Conservation (phyloP, 345 rosid genomes). For the Lumnitzera littorea region DNA sequence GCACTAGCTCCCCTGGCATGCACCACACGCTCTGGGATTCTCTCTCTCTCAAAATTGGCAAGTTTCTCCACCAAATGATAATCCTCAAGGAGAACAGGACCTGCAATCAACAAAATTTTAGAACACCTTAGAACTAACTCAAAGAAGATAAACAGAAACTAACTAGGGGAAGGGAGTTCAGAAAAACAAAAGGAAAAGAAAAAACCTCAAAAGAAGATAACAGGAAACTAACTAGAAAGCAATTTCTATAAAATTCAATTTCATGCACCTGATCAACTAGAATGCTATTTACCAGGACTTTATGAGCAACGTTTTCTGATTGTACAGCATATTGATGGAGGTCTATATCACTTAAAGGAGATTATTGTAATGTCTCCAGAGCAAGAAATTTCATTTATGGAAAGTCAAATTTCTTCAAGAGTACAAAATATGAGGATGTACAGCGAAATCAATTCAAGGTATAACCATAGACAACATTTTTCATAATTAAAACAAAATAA, state of each 20-base stretch:
- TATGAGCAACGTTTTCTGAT: too few species aligned
- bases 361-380: too few species aligned
- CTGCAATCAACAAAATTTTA: slow-evolving; percentile 20
- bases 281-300: not conserved
- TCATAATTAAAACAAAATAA: too few species aligned
- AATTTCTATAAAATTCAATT: not conserved
- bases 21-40: slow-evolving; percentile 97
- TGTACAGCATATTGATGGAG: too few species aligned
- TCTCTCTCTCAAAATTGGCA: slow-evolving; percentile 87
- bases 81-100: slow-evolving; percentile 96
- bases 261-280: not conserved
- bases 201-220: not conserved
- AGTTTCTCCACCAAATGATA: slow-evolving; percentile 89
- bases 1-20: slow-evolving; percentile 99
- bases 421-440: too few species aligned
- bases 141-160: not conserved
- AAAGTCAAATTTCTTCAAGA: too few species aligned
- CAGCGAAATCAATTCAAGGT: too few species aligned
- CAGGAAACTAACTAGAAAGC: too few species aligned
- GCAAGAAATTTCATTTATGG: too few species aligned
- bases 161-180: too few species aligned
- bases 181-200: not conserved
- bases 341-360: too few species aligned
- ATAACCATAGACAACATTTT: too few species aligned
- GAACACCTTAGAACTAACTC: not conserved